Evolutionary conservation across 768 basidiomycete species (phyloP).

Genomic region (Leucocoprinus leucothites): DNA sequence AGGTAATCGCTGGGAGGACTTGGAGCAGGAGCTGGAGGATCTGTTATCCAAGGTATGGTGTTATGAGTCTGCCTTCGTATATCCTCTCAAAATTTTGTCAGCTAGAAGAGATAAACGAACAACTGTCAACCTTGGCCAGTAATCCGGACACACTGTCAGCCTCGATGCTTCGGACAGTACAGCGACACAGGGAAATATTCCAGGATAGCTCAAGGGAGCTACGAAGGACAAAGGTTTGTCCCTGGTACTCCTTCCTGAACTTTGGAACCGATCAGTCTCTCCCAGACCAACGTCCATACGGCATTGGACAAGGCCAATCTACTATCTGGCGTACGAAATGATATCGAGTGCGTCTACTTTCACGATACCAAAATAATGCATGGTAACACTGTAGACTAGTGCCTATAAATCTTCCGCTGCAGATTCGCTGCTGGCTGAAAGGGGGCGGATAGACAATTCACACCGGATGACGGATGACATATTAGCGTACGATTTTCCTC

Average conservation of each 20-base stretch:
- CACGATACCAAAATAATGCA: neutral
- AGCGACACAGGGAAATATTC: conserved; percentile 86
- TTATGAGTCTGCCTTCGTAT: neutral
- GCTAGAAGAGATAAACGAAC: conserved; percentile 86
- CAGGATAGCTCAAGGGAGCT: conserved; percentile 87
- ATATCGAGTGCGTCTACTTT: conserved; percentile 74
- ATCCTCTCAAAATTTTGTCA: conserved; percentile 28
- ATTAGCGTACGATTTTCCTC: conserved; percentile 58
- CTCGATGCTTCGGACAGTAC: conserved; percentile 85
- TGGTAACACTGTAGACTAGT: conserved; percentile 33
- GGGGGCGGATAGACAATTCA: conserved; percentile 86
- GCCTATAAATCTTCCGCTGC: conserved; percentile 89
- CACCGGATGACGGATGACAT: conserved; percentile 94
- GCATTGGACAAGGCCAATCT: conserved; percentile 87
- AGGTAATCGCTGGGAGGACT: conserved; percentile 70
- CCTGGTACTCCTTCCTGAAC: neutral
- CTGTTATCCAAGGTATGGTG: conserved; percentile 72
- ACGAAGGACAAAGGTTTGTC: conserved; percentile 73
- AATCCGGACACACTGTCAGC: conserved; percentile 72
- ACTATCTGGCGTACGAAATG: conserved; percentile 87
- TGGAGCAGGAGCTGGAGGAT: conserved; percentile 86
- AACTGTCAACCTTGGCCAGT: conserved; percentile 64
- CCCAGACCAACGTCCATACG: conserved; percentile 68
- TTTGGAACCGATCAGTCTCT: neutral
- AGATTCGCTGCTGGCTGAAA: conserved; percentile 84